Evolutionary conservation across 2,329 filamentous ascomycete species (phyloP).

Genomic region (Botrytis aclada): DNA sequence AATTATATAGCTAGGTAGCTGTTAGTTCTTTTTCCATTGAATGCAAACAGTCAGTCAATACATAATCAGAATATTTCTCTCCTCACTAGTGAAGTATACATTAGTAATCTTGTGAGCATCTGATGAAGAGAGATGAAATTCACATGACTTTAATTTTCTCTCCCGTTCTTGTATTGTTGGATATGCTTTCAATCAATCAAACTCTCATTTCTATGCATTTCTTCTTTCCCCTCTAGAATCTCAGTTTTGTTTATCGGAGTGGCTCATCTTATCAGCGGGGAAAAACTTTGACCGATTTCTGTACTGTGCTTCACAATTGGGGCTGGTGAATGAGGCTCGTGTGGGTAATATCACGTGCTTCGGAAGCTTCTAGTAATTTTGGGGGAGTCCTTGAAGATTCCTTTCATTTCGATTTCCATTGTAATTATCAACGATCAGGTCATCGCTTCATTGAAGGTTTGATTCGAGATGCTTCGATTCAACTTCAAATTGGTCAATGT

Average conservation of each 20-base stretch:
- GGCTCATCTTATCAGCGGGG: constrained; percentile 13
- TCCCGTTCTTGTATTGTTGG: background rate
- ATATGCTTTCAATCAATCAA: background rate
- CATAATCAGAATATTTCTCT: background rate
- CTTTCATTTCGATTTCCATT: background rate
- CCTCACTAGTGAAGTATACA: accelerated
- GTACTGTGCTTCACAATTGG: background rate
- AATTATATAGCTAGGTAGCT: background rate
- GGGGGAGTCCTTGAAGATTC: background rate
- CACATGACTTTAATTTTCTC: background rate
- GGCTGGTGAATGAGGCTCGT: background rate
- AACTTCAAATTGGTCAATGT: background rate
- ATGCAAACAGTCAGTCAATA: background rate
- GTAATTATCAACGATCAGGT: background rate
- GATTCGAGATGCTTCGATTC: constrained; percentile 1
- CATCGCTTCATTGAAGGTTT: background rate
- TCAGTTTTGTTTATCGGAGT: background rate
- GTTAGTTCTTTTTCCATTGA: background rate
- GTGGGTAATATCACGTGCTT: background rate
- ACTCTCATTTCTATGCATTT: background rate
- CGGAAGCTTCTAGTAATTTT: constrained; percentile 6
- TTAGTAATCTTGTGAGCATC: background rate
- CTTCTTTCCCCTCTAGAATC: background rate
- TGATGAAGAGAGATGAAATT: background rate
- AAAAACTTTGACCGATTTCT: background rate